Base-by-base conservation (phyloP, 164 flowering plant species). In the Stephania japonica region DNA sequence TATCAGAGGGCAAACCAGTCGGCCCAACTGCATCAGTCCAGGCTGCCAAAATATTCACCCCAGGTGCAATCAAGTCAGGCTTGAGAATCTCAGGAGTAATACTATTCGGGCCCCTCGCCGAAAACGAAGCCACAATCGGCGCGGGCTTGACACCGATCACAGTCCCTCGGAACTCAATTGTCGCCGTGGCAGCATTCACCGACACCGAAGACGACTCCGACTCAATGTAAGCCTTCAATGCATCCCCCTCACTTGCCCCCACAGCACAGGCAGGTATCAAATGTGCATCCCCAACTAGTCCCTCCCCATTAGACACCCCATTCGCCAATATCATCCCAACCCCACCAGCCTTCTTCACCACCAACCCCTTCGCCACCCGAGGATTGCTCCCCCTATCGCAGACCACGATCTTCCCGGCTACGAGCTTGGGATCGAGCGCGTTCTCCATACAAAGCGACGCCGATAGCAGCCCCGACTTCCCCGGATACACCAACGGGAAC, bases 11-110 rank as follows among this genome's bases (percentile, higher is more conserved):
- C 70, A 92, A 73, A 0, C 95, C 95, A 2, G 95, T 89, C 0
- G 97, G 95, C 1, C 95, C 95, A 2, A 85, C 85, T 0, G 90
- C 87, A 18, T 87, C 91, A 5, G 95, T 86, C 97, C 97, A 92
- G 3, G 87, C 93, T 1, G 97, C 97, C 0, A 92, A 80, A 53
- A 92, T 92, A 82, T 92, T 90, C 1, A 90, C 93, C 0, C 97
- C 97, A 0, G 97, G 97, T 5, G 97, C 95, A 21, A 92, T 86
- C 78, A 92, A 47, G 63, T 92, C 97, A 0, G 97, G 97, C 43
- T 92, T 92, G 8, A 92, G 83, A 41, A 92, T 86, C 72, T 92
- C 94, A 0, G 91, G 91, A 72, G 81, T 85, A 42, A 90, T 44
- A 7, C 85, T 88, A 50, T 88, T 92, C 0, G 97, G 97, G n/a